A percentile compares a stretch with the other conserved stretches of the same genome.
Evolutionary conservation across 768 basidiomycete species (phyloP).

Genomic region (Clavulina sp.): DNA sequence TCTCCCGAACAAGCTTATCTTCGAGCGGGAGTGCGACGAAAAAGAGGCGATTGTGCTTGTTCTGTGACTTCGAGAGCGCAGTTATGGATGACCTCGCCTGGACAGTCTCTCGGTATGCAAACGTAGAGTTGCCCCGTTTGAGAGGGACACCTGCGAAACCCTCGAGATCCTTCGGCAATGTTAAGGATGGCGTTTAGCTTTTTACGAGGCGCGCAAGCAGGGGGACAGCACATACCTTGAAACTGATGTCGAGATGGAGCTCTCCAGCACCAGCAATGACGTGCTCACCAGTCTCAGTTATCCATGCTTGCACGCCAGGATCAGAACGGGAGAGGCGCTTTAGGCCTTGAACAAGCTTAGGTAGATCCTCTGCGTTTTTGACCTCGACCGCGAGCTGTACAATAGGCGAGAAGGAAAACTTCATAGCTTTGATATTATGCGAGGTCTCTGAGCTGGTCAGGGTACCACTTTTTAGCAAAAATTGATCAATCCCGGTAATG

Average conservation of each 20-base stretch:
- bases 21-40: constrained; percentile 84
- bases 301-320: constrained; percentile 95
- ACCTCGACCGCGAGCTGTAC: constrained; percentile 98
- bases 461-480: constrained; percentile 98
- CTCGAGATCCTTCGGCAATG: constrained; percentile 63
- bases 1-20: constrained; percentile 85
- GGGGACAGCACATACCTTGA: constrained; percentile 45
- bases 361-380: constrained; percentile 97
- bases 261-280: constrained; percentile 99
- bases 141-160: constrained; percentile 99
- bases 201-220: neutral
- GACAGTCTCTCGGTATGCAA: constrained; percentile 95
- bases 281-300: constrained; percentile 83
- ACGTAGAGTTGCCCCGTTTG: constrained; percentile 94
- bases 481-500: constrained; percentile 99
- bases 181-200: neutral
- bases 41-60: constrained; percentile 99
- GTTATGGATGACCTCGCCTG: constrained; percentile 88
- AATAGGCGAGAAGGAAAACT: constrained; percentile 98
- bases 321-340: constrained; percentile 99
- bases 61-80: constrained; percentile 97
- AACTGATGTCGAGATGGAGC: constrained; percentile 96
- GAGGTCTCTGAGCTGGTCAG: constrained; percentile 95
- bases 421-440: constrained; percentile 99
- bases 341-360: constrained; percentile 98